Evolutionary conservation across 208 protist genomes (phyloP).

Genomic region (Trypanosoma cruzi): DNA sequence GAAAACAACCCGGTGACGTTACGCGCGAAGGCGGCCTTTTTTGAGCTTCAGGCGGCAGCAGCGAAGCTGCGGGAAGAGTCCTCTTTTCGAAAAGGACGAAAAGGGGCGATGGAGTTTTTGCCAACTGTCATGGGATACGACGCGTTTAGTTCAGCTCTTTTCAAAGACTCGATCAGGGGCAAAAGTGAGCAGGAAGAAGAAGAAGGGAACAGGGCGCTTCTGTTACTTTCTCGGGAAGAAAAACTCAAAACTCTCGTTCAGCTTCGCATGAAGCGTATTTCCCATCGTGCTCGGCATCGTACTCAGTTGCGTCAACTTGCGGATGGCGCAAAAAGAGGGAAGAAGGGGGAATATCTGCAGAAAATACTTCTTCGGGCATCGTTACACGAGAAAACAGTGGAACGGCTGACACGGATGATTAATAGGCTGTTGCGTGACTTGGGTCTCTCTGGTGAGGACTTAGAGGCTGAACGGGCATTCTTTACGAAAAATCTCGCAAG

Average conservation of each 20-base stretch:
- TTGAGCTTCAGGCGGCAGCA: conserved; percentile 11
- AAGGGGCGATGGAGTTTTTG: background rate
- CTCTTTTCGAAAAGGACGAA: background rate
- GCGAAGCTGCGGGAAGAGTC: background rate
- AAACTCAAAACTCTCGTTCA: conserved; percentile 21
- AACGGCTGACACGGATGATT: conserved; percentile 8
- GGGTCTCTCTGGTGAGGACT: background rate
- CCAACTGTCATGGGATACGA: background rate
- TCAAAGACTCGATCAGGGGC: background rate
- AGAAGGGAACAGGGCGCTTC: background rate
- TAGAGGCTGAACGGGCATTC: conserved; percentile 1
- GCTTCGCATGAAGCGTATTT: conserved; percentile 27
- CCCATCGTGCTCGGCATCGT: conserved; percentile 10
- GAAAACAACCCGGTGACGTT: conserved; percentile 8
- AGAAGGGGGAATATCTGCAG: background rate
- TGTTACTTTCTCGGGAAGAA: conserved; percentile 11
- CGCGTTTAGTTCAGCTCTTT: background rate
- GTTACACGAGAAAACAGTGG: conserved; percentile 12
- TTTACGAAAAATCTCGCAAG: conserved; percentile 30
- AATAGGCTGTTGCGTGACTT: conserved; percentile 14
- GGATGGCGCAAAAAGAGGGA: background rate
- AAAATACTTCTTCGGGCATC: conserved; percentile 9
- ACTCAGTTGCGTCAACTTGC: conserved; percentile 15
- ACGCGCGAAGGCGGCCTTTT: conserved; percentile 19
- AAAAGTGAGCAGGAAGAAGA: conserved; percentile 6